These are phyloP conservation scores for Tuber aestivum DNA, from an alignment of 495 filamentous ascomycete genomes.

Conservation along the genomic window DNA sequence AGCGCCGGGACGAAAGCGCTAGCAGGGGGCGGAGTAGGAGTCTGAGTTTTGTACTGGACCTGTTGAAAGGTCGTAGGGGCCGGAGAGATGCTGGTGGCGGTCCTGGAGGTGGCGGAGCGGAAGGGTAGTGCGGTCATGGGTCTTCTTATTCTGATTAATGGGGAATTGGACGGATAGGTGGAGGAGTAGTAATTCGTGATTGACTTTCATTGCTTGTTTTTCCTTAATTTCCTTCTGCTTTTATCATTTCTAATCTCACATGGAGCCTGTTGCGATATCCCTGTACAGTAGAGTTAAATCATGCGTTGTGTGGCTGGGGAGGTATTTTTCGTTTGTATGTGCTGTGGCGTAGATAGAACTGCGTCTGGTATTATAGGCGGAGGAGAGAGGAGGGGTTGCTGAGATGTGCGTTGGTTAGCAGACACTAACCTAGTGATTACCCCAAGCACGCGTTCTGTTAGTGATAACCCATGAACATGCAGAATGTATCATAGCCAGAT, in stretches of 20 bases:
- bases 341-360: background rate
- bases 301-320: background rate
- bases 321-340: background rate
- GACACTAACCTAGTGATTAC: background rate
- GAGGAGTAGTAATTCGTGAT: background rate
- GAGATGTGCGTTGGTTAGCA: background rate
- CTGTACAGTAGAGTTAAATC: background rate
- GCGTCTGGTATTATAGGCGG: background rate
- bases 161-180: background rate
- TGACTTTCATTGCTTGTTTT: background rate
- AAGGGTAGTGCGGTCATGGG: background rate
- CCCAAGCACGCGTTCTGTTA: background rate
- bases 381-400: background rate
- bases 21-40: constrained; percentile 21
- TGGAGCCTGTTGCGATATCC: background rate
- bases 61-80: constrained; percentile 4
- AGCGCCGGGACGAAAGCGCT: background rate
- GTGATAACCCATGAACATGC: background rate
- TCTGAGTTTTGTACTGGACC: constrained; percentile 25
- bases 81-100: constrained; percentile 3
- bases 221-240: background rate
- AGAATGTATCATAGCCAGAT: background rate
- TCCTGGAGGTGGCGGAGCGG: background rate
- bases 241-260: constrained; percentile 2
- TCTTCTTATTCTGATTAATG: background rate